Evolutionary conservation across 805 yeast genomes (phyloP), one percentile per base, ranked within the genome.

Genomic region (Blastobotrys robertii): DNA sequence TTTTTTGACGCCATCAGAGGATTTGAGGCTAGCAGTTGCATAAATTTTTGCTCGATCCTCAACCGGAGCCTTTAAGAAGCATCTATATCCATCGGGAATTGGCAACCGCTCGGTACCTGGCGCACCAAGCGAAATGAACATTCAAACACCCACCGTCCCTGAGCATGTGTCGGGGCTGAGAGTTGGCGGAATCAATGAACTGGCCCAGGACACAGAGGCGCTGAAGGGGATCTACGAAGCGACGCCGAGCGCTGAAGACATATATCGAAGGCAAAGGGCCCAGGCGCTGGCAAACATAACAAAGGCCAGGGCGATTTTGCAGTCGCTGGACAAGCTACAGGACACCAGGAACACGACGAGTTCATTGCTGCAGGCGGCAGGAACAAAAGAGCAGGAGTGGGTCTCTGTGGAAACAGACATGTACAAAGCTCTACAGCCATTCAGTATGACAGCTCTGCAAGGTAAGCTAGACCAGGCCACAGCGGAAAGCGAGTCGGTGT

Each of bases 371-470:
- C 35, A 30, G 5, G 15, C 37, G 25, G 45, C 54, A 1, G 53
- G 59, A 34, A 64, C 63, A 35, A 30, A 34, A 29, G 49, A 55
- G 11, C 44, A 54, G 10, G 50, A 60, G 43, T 69, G 73, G 71
- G 62, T 65, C 34, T 57, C 52, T 2, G 38, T 55, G 22, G 66
- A 66, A 35, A 46, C 49, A 1, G 56, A 65, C 11, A 66, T 72
- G 64, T 50, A 60, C 39, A 25, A 51, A 1, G 43, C 56, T 0
- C 41, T 66, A 4, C 57, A 59, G 31, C 69, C 67, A 31, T 70
- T 65, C 49, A 58, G 69, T 38, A 52, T 59, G 12, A 60, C 56
- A 1, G 64, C 66, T 1, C 45, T 73, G 8, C 55, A 58, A 42
- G 47, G 45, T 4, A 44, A 54, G 30, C 50, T 72, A 8, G 57